Conservation (phyloP, 805 yeast genomes). For the Lipomyces mesembrius region DNA sequence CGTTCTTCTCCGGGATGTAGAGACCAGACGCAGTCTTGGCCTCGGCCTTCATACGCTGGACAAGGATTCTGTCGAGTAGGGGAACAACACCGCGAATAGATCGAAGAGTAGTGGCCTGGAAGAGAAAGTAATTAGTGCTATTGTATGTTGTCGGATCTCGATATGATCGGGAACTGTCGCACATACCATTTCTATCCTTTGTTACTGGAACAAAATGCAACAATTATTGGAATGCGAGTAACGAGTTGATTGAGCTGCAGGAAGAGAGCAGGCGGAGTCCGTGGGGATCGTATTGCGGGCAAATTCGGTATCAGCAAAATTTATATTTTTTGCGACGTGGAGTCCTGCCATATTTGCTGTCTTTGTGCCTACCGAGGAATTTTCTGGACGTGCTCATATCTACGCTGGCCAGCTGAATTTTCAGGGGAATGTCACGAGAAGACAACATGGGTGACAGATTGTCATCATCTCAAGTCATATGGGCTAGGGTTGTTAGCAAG, state of each 20-base stretch:
- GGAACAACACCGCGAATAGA: slow-evolving; percentile 89
- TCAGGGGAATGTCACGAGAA: background rate
- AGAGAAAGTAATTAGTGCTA: background rate
- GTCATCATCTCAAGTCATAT: background rate
- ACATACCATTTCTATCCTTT: background rate
- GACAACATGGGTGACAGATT: background rate
- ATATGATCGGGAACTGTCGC: background rate
- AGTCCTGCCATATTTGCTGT: background rate
- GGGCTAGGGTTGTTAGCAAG: background rate
- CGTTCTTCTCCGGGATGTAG: slow-evolving; percentile 94
- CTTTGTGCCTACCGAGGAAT: slow-evolving; percentile 1
- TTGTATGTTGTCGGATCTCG: background rate
- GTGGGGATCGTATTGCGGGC: background rate
- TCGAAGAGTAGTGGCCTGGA: slow-evolving; percentile 56
- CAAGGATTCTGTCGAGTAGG: slow-evolving; percentile 92
- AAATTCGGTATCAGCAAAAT: background rate
- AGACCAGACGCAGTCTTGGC: slow-evolving; percentile 91
- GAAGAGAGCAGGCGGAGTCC: background rate
- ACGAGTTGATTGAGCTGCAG: background rate
- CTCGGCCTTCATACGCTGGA: slow-evolving; percentile 91
- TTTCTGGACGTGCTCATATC: slow-evolving; percentile 17
- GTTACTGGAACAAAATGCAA: background rate
- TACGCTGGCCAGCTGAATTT: background rate
- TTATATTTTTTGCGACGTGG: background rate
- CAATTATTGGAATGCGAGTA: background rate